phyloP scores from a whole-genome alignment of 2,329 filamentous ascomycete species.

The Chaetomiaceae sp. region DNA sequence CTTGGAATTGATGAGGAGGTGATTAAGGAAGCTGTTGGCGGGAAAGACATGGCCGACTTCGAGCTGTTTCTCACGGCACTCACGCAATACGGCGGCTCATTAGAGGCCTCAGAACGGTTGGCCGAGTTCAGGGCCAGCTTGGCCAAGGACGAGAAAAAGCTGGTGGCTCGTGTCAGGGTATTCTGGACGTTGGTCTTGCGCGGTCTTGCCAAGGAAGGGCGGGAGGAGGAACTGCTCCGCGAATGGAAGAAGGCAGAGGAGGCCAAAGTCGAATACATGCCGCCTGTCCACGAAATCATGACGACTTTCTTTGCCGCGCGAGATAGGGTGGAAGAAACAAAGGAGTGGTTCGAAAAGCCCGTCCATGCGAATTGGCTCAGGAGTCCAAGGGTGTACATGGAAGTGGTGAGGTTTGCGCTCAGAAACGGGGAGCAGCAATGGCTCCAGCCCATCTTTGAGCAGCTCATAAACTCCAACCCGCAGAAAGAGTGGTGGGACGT shows the following conservation, averaged over 20 bases:
- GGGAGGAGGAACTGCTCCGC: conserved; percentile 46
- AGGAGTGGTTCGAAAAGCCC: conserved; percentile 61
- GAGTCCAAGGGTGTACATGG: conserved; percentile 44
- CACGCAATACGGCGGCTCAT: conserved; percentile 50
- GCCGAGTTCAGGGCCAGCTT: conserved; percentile 33
- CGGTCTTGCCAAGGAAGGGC: conserved; percentile 59
- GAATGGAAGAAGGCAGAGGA: conserved; percentile 32
- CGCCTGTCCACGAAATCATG: conserved; percentile 50
- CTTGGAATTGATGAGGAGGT: conserved; percentile 24
- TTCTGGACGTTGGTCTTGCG: conserved; percentile 50
- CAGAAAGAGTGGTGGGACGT: conserved; percentile 63
- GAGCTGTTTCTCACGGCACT: conserved; percentile 47
- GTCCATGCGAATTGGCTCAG: conserved; percentile 40
- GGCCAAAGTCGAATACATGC: conserved; percentile 42
- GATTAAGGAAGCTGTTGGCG: conserved; percentile 21
- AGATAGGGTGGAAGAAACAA: conserved; percentile 56
- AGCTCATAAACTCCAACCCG: conserved; percentile 44
- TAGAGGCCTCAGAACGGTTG: conserved; percentile 48
- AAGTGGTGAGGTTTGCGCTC: conserved; percentile 57
- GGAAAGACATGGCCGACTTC: conserved; percentile 31
- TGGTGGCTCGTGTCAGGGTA: conserved; percentile 27
- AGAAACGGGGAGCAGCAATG: conserved; percentile 57
- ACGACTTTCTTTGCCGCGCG: conserved; percentile 58
- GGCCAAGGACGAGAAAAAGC: background rate
- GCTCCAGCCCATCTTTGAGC: conserved; percentile 56